Conservation (phyloP, 179 eudicot species). For the Silene noctiflora region DNA sequence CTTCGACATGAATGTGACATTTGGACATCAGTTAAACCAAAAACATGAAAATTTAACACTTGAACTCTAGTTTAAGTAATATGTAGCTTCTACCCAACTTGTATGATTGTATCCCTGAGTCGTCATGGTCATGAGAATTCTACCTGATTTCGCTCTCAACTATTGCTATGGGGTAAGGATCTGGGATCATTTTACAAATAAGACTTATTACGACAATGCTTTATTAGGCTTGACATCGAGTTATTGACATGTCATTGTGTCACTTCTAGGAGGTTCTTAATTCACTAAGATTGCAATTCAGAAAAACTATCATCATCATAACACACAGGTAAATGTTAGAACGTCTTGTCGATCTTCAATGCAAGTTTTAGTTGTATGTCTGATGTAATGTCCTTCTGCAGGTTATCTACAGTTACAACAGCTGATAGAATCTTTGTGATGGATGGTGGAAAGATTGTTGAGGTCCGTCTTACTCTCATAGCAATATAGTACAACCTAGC, state of each 20-base stretch:
- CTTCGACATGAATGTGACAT: no score
- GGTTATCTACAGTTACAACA: slow-evolving; percentile 93
- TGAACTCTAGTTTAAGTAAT: no score
- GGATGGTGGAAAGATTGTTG: slow-evolving; percentile 78
- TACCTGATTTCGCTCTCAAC: no score
- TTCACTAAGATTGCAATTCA: background rate
- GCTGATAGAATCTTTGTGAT: slow-evolving; percentile 94
- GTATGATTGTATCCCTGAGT: no score
- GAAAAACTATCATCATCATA: background rate
- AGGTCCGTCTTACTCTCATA: slow-evolving; percentile 44
- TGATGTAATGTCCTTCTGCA: slow-evolving; percentile 20
- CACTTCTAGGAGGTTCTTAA: background rate
- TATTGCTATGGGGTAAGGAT: no score
- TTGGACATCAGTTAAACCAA: no score
- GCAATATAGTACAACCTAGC: background rate
- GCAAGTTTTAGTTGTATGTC: background rate
- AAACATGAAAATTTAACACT: no score
- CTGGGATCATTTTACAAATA: no score
- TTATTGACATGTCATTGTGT: background rate
- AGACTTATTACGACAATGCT: no score
- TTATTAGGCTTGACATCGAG: no score
- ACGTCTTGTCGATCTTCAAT: background rate
- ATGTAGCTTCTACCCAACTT: no score
- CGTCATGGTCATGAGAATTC: no score
- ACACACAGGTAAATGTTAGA: background rate